Base-by-base conservation (phyloP, 2,329 filamentous ascomycete genomes). In the Karstenula rhodostoma region DNA sequence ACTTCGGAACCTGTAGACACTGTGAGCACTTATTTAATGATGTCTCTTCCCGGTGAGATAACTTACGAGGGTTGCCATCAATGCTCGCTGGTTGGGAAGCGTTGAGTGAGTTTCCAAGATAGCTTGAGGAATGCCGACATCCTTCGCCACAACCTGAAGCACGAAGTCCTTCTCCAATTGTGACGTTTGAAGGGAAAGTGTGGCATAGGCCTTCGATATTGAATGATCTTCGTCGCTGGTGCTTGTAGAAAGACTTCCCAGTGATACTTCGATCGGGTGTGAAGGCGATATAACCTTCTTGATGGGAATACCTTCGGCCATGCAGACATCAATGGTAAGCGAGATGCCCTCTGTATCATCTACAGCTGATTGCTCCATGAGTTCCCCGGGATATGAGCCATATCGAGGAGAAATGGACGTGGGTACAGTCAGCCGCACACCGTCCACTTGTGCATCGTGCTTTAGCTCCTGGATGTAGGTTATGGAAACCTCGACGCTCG, bases 391-490 rank as follows among this genome's bases (percentile, higher is more conserved):
- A 3, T 80, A 80, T 1, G 57, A 47, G 12, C 87, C 87, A 71
- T 90, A 92, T 23, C 89, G 83, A 2, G 89, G 89, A 0, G 87
- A 86, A 54, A 92, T 87, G 27, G 71, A 76, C 0, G 85, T 89
- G 0, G 89, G 90, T 2, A 92, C 83, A 3, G 85, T 90, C 68
- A 89, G 88, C 8, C 88, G 84, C 23, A 90, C 77, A 5, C 88
- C 88, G 68, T 92, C 87, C 4, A 84, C 80, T 62, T 88, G 85
- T 13, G 86, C 84, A 70, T 91, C 89, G 66, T 91, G 87, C 75
- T 90, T 90, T 55, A 92, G 80, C 72, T 92, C 89, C 4, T 86
- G 87, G 4, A 90, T 79, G 61, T 90, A 91, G 0, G 80, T 85
- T 55, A 91, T 85, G 13, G 88, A 82, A 2, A 91, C 84, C 3